Base-by-base conservation (phyloP, 768 basidiomycete genomes). In the Cyclocybe cylindracea region DNA sequence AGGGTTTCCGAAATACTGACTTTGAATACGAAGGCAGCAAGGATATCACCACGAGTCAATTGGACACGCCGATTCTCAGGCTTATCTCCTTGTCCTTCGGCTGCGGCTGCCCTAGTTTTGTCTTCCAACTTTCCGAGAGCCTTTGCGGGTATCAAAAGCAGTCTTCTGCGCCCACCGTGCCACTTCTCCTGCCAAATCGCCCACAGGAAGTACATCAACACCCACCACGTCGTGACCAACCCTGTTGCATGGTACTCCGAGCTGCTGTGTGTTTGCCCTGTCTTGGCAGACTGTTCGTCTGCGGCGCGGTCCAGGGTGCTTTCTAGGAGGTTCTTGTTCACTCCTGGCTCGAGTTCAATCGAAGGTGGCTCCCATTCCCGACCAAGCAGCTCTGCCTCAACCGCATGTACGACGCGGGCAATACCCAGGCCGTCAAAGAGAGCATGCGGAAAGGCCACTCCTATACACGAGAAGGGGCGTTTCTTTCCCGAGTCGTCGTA, bases 381-480 rank as follows among this genome's bases (percentile, higher is more conserved):
- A 10, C 46, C 37, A 3, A 39, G 19, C 9, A 48, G 36, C 11
- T 48, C 46, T 1, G 46, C 46, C 31, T 48, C 46, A 8, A 48
- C 19, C 2, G 36, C 38, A 16, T 48, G 46, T 6, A 39, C 38
- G 11, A 48, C 19, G 38, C 16, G 37, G 2, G 46, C 46, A 14
- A 48, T 39, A 4, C 37, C 46, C 29, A 48, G 34, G 14, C 46
- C 46, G 19, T 48, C 46, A 7, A 48, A 48, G 18, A 19, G 37
- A n/a, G n/a, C 38, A 10, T 48, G 46, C 10, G 38, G 46, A 4
- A 48, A 48, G 18, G 46, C 39, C 2, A 48, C 35, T 3, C 46
- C 46, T 19, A 48, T 48, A 14, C 36, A 29, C 5, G 37, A 48
- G 24, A 24, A 24, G 24, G 24, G 24, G 24, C 24, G 24, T 24